Base-by-base conservation (phyloP, 2,329 filamentous ascomycete species). In the Talaromyces sp. region DNA sequence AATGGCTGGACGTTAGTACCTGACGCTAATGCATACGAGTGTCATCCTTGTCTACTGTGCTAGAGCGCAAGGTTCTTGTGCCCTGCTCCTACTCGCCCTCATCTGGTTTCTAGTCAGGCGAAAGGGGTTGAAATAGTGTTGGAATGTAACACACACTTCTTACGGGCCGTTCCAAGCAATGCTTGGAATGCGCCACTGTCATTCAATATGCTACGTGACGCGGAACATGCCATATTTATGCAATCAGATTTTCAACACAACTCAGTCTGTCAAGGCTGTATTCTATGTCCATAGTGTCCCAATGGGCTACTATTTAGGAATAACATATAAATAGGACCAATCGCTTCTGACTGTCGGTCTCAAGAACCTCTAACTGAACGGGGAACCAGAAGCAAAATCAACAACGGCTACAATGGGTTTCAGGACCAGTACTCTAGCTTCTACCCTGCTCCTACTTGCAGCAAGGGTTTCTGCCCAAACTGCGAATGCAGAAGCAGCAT, bases 91-190 rank as follows among this genome's bases (percentile, higher is more conserved):
- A 37, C 58, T 49, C 33, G 33, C 10, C 22, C 13, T 39, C 27
- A 10, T 11, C 37, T 24, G 4, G 11, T 24, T 45, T 31, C 14
- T 24, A 24, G 33, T 61, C 31, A 61, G 19, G 50, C 45, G 19
- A 13, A 50, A 61, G 31, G 43, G 33, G 33, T 50, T 33, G 33
- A 9, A 39, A 50, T 50, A 61, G 33, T 61, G 19, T 50, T 61
- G 59, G 59, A 61, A 61, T 61, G 59, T 61, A 61, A 61, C 47
- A 56, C 50, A 31, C 59, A 39, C 59, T 50, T 35, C 22, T 39
- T 19, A 47, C 45, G 37, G 33, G 22, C 33, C 47, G 24, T 50
- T n/a, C 24, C 27, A 61, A 52, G 33, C 33, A 61, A 61, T 52
- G 19, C 3, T 16, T 52, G 45, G 59, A 52, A 61, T 52, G 45